A percentile compares a stretch with the other conserved stretches of the same genome.
Evolutionary conservation across 306 rosid species (phyloP).

Genomic region (Vigna mungo): DNA sequence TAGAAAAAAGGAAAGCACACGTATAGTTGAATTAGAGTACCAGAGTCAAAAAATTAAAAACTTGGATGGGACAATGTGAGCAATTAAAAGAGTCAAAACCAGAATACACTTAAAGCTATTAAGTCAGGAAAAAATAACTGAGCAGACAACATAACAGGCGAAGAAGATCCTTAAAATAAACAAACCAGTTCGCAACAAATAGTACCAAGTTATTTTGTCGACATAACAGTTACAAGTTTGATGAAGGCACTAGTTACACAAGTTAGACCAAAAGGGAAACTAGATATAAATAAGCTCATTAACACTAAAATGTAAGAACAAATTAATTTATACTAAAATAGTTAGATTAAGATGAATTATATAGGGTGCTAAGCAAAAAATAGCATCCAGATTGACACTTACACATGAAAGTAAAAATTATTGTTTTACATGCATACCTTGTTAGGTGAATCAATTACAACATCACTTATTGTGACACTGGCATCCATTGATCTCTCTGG

Average conservation of each 20-base stretch:
- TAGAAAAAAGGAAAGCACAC: background rate
- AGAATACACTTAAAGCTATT: constrained; percentile 12
- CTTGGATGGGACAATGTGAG: background rate
- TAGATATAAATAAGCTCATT: background rate
- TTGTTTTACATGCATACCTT: constrained; percentile 64
- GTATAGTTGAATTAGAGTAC: constrained; percentile 1
- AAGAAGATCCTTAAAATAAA: background rate
- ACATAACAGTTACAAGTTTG: background rate
- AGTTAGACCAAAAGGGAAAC: background rate
- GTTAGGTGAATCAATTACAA: constrained; percentile 80
- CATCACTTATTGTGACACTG: constrained; percentile 66
- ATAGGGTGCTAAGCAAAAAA: background rate
- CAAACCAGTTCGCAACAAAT: background rate
- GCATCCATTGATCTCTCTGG: constrained; percentile 65
- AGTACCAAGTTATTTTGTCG: background rate
- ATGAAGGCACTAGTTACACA: background rate
- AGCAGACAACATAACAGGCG: constrained; percentile 17
- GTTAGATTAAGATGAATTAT: background rate
- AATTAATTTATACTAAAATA: background rate
- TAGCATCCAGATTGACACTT: constrained; percentile 19
- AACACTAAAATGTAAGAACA: background rate
- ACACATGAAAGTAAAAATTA: constrained; percentile 11
- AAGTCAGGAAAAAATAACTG: constrained; percentile 1
- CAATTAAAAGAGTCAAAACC: constrained; percentile 16
- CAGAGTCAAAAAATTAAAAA: background rate